These are phyloP conservation scores for Kluyveromyces aestuarii DNA, from an alignment of 805 yeast species.

Conservation along the genomic window DNA sequence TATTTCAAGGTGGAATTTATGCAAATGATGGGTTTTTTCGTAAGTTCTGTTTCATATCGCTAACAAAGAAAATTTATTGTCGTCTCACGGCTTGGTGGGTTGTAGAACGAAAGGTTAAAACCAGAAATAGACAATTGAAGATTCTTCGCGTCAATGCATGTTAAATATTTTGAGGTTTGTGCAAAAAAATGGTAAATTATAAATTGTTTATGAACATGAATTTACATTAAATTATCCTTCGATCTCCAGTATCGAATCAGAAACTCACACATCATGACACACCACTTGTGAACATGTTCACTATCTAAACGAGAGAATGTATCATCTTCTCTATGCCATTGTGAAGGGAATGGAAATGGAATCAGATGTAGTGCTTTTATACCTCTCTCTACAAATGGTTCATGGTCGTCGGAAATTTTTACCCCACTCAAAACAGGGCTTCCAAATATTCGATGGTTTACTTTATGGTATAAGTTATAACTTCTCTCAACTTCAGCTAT, in stretches of 20 bases:
- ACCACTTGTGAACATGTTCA: conserved; percentile 38
- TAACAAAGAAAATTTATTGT: no score
- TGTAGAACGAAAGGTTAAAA: no score
- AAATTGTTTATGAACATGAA: no score
- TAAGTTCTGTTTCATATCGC: no score
- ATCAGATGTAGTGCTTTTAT: conserved; percentile 44
- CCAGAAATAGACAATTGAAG: no score
- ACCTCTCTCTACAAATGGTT: conserved; percentile 39
- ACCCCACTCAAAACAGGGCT: conserved; percentile 15
- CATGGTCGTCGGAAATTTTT: conserved; percentile 38
- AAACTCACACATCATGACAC: conserved; percentile 33
- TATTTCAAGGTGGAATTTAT: no score
- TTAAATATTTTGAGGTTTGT: no score
- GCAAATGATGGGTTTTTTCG: no score
- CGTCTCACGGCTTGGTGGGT: no score
- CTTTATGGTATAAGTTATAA: conserved; percentile 2
- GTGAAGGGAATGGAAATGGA: conserved; percentile 41
- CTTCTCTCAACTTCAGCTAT: conserved; percentile 19
- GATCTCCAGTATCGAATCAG: conserved; percentile 23
- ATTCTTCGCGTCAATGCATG: no score
- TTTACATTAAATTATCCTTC: not conserved
- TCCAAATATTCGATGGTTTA: conserved; percentile 8
- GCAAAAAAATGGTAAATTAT: no score
- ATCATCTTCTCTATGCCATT: conserved; percentile 46
- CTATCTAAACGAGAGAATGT: conserved; percentile 35